Percentiles rank a stretch among this genome's conserved stretches.
phyloP scores from a whole-genome alignment of 805 yeast species.

The Candida ficus region DNA sequence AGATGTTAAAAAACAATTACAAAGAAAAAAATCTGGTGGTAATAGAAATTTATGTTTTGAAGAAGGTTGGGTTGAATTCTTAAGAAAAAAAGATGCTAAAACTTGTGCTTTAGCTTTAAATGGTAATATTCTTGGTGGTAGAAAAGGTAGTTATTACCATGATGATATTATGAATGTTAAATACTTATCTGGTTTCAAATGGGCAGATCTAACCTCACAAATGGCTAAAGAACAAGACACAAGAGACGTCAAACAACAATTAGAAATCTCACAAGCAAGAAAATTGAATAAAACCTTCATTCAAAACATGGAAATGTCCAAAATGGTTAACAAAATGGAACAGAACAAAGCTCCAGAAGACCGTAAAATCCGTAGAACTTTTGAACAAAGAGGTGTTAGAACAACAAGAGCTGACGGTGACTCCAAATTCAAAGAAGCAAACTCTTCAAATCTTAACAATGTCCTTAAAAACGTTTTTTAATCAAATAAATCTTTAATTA shows the following conservation, averaged over 20 bases:
- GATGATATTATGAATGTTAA: conserved; percentile 92
- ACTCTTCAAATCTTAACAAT: conserved; percentile 33
- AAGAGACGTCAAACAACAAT: conserved; percentile 79
- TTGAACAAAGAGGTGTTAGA: conserved; percentile 65
- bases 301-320: conserved; percentile 78
- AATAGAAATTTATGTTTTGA: conserved; percentile 82
- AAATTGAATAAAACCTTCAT: conserved; percentile 81
- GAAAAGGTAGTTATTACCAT: conserved; percentile 82
- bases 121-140: conserved; percentile 88
- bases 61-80: conserved; percentile 97
- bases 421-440: conserved; percentile 36
- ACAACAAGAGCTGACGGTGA: conserved; percentile 64
- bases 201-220: conserved; percentile 92
- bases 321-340: no score
- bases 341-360: no score
- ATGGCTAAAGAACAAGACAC: conserved; percentile 86
- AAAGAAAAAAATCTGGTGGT: conserved; percentile 82
- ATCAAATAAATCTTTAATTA: not conserved
- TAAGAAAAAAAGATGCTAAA: conserved; percentile 80
- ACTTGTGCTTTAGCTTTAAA: conserved; percentile 81
- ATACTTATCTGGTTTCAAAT: conserved; percentile 86
- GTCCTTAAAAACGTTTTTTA: conserved; percentile 28
- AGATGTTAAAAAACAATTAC: conserved; percentile 54
- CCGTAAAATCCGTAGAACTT: conserved; percentile 48
- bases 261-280: conserved; percentile 86